phyloP scores from a whole-genome alignment of 2,329 filamentous ascomycete genomes.

The Beauveria scarabaeidicola region DNA sequence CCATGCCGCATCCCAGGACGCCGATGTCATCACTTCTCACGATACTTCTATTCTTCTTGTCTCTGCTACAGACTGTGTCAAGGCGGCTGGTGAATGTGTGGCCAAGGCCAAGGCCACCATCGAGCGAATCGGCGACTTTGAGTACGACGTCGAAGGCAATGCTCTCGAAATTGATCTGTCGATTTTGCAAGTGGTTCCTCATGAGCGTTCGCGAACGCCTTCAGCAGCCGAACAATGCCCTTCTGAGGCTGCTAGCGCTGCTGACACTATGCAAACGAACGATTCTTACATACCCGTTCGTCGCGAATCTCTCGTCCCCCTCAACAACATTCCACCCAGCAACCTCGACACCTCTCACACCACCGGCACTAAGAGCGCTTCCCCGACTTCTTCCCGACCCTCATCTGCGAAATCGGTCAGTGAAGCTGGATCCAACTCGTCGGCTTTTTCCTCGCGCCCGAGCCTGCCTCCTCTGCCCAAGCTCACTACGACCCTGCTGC shows the following conservation, averaged over 20 bases:
- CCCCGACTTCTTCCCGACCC: slow-evolving; percentile 33
- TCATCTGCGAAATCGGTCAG: slow-evolving; percentile 29
- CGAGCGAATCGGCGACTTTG: slow-evolving; percentile 84
- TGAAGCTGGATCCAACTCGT: slow-evolving; percentile 35
- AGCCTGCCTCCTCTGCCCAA: slow-evolving; percentile 49
- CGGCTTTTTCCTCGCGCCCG: slow-evolving; percentile 39
- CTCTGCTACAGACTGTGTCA: slow-evolving; percentile 80
- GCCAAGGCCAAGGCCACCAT: slow-evolving; percentile 78
- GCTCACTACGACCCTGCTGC: slow-evolving; percentile 42
- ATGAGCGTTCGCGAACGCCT: slow-evolving; percentile 25
- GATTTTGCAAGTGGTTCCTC: slow-evolving; percentile 36
- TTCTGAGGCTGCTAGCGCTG: slow-evolving; percentile 30
- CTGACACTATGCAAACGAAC: slow-evolving; percentile 29
- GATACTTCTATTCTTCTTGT: slow-evolving; percentile 67
- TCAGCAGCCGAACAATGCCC: slow-evolving; percentile 22
- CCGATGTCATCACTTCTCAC: slow-evolving; percentile 72
- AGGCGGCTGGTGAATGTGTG: slow-evolving; percentile 84
- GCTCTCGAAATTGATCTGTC: slow-evolving; percentile 48
- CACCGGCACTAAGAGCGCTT: slow-evolving; percentile 24
- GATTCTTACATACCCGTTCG: slow-evolving; percentile 29
- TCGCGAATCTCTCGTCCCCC: slow-evolving; percentile 32
- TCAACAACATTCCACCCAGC: slow-evolving; percentile 60
- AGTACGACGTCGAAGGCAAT: slow-evolving; percentile 61
- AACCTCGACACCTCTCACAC: slow-evolving; percentile 51
- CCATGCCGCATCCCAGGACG: slow-evolving; percentile 58